Evolutionary conservation across 176 grass and related monocot species (phyloP).

Genomic region (Zizania latifolia): DNA sequence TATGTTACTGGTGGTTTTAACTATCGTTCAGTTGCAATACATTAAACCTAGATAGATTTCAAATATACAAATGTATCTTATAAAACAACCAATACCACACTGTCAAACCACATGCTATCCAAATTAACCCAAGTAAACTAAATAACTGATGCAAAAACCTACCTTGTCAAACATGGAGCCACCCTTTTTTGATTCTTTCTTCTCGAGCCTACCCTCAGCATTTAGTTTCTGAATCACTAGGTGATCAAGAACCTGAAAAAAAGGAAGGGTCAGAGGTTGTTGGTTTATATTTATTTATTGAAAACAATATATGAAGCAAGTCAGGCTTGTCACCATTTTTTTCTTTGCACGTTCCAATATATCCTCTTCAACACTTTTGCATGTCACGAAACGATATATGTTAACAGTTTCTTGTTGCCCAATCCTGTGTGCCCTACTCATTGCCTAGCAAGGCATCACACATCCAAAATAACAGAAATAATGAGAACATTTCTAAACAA

Average conservation of each 20-base stretch:
- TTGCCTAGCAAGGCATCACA: conserved; percentile 51
- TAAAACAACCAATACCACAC: neutral
- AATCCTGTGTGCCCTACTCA: conserved; percentile 99
- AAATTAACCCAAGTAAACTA: conserved; percentile 1
- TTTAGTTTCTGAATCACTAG: conserved; percentile 99
- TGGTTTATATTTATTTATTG: conserved; percentile 4
- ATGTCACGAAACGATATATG: conserved; percentile 95
- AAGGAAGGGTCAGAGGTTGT: neutral
- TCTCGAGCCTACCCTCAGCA: conserved; percentile 97
- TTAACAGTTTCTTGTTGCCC: conserved; percentile 98
- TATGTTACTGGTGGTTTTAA: neutral
- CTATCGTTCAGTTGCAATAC: neutral
- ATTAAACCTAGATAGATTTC: neutral
- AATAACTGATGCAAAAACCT: conserved; percentile 8
- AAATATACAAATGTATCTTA: conserved; percentile 2
- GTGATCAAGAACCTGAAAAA: conserved; percentile 92
- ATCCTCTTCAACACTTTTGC: conserved; percentile 99
- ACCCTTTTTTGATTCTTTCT: conserved; percentile 99
- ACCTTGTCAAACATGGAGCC: conserved; percentile 95
- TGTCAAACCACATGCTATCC: conserved; percentile 1
- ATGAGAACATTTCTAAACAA: neutral
- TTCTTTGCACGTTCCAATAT: conserved; percentile 98
- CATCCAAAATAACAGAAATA: neutral
- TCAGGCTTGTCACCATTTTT: conserved; percentile 58
- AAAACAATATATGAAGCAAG: conserved; percentile 6